Conservation (phyloP, 2,329 filamentous ascomycete species). For the Diaporthe velutina region DNA sequence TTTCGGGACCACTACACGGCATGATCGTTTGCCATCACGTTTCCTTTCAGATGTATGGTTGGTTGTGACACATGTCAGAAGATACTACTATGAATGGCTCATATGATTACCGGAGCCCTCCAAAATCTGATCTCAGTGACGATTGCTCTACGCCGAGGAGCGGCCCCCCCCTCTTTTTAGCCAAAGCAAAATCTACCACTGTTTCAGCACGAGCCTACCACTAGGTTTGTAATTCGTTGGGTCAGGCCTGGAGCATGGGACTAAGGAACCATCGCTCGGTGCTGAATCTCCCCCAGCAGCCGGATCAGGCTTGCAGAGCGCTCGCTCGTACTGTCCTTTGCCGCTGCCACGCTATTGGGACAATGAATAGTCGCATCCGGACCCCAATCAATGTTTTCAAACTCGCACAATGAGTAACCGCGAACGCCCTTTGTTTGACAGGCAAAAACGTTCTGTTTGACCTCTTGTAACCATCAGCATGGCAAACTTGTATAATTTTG, state of each 20-base stretch:
- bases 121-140: not conserved
- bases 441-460: not conserved
- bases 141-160: not conserved
- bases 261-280: too few species aligned
- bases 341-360: not conserved
- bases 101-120: not conserved
- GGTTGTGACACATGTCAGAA: not conserved
- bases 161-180: too few species aligned
- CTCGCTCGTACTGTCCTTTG: not conserved
- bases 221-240: too few species aligned
- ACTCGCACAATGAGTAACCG: not conserved
- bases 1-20: not conserved
- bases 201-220: not conserved
- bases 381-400: not conserved
- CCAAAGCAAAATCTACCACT: not conserved
- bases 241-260: too few species aligned
- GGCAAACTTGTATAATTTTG: not conserved
- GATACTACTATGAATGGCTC: not conserved
- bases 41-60: slow-evolving; percentile 5
- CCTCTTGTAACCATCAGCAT: not conserved
- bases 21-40: not conserved
- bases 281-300: not conserved
- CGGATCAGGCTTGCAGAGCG: too few species aligned
- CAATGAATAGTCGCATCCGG: not conserved
- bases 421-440: not conserved